These are phyloP conservation scores for Candida caryicola DNA, from an alignment of 805 yeast species.

Conservation along the genomic window DNA sequence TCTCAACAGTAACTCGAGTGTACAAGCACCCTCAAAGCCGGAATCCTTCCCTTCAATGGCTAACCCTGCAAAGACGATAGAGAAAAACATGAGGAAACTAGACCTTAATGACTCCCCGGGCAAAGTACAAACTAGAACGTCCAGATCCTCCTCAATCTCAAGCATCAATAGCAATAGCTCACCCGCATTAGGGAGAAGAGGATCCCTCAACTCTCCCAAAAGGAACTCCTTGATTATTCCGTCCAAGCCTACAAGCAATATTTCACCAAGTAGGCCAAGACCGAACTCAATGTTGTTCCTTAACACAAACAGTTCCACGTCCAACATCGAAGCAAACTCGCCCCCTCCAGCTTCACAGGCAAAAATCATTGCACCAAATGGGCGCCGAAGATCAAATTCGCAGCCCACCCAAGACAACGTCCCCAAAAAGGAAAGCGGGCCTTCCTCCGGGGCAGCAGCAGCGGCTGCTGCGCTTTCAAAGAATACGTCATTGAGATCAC, in stretches of 20 bases:
- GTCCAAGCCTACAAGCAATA: slow-evolving; percentile 4
- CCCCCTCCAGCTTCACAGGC: slow-evolving; percentile 2
- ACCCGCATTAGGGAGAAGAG: slow-evolving; percentile 13
- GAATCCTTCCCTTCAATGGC: slow-evolving; percentile 9
- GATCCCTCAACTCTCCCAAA: slow-evolving; percentile 18
- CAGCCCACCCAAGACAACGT: slow-evolving; percentile 24
- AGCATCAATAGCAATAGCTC: slow-evolving; percentile 18
- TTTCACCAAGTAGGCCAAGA: slow-evolving; percentile 11
- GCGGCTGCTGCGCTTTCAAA: slow-evolving; percentile 31
- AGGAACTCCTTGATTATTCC: slow-evolving; percentile 13
- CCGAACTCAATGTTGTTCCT: slow-evolving; percentile 28
- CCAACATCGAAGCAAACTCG: slow-evolving; percentile 9
- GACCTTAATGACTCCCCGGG: slow-evolving; percentile 12
- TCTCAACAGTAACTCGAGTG: neutral
- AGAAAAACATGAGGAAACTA: slow-evolving; percentile 14
- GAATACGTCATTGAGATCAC: slow-evolving; percentile 15
- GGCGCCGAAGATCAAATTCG: slow-evolving; percentile 36
- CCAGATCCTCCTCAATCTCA: slow-evolving; percentile 30
- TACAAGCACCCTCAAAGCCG: neutral
- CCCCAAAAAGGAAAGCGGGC: neutral
- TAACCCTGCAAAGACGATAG: slow-evolving; percentile 5
- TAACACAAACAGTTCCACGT: slow-evolving; percentile 16
- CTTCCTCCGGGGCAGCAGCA: slow-evolving; percentile 23
- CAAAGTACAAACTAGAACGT: slow-evolving; percentile 11
- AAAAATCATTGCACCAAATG: slow-evolving; percentile 10